Evolutionary conservation across 805 yeast genomes (phyloP).

Genomic region (Ascoidea rubescens): DNA sequence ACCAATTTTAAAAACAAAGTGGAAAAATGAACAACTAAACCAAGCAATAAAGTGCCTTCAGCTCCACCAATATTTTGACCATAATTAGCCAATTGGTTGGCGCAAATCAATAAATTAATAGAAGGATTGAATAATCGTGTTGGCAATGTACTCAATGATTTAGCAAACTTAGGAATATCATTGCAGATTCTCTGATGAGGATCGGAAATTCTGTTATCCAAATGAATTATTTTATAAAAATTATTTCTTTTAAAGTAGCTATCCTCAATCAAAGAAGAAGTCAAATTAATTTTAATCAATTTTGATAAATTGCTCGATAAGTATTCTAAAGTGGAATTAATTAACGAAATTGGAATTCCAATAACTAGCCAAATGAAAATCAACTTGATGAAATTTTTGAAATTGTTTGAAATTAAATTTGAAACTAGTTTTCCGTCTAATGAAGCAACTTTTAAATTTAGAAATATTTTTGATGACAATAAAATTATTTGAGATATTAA

Average conservation of each 20-base stretch:
- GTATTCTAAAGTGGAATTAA: constrained; percentile 56
- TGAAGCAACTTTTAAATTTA: constrained; percentile 73
- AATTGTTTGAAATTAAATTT: constrained; percentile 57
- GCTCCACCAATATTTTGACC: constrained; percentile 53
- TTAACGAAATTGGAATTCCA: constrained; percentile 76
- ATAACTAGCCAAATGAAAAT: constrained; percentile 67
- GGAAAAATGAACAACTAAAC: constrained; percentile 68
- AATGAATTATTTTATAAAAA: constrained; percentile 58
- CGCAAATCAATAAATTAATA: constrained; percentile 5
- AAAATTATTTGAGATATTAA: constrained; percentile 41
- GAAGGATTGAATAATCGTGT: constrained; percentile 20
- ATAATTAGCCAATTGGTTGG: constrained; percentile 16
- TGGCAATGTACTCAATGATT: constrained; percentile 59
- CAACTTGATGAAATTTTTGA: constrained; percentile 46
- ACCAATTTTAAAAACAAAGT: constrained; percentile 58
- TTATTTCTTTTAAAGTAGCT: constrained; percentile 28
- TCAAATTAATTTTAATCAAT: constrained; percentile 48
- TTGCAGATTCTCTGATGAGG: constrained; percentile 79
- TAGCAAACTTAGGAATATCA: constrained; percentile 62
- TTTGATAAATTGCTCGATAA: constrained; percentile 44
- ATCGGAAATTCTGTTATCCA: constrained; percentile 42
- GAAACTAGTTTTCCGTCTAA: constrained; percentile 81
- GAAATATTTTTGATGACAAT: constrained; percentile 51
- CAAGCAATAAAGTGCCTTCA: constrained; percentile 68
- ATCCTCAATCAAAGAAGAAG: constrained; percentile 46